Percentiles rank a stretch among this genome's conserved stretches.
These are phyloP conservation scores for Arabis hirsuta DNA, from an alignment of 345 rosid species.

Conservation along the genomic window DNA sequence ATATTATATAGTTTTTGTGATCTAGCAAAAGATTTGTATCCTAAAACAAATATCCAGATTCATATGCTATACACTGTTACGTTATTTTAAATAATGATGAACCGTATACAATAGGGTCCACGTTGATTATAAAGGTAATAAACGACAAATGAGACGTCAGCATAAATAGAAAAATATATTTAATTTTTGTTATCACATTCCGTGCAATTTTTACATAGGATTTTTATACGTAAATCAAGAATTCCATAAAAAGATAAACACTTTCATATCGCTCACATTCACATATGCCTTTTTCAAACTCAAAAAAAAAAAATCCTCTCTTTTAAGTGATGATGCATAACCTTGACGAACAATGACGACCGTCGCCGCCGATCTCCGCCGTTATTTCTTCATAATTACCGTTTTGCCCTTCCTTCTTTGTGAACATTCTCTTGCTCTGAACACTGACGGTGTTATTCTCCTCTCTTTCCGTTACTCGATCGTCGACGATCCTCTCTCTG, in stretches of 20 bases:
- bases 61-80: constrained; percentile 4
- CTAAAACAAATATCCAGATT: constrained; percentile 1
- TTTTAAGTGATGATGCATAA: constrained; percentile 43
- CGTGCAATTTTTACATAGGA: constrained; percentile 29
- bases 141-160: constrained; percentile 36
- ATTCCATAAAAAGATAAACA: constrained; percentile 33
- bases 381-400: constrained; percentile 31
- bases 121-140: constrained; percentile 29
- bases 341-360: constrained; percentile 49
- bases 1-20: constrained; percentile 24
- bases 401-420: constrained; percentile 9
- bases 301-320: background rate
- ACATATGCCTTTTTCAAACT: constrained; percentile 50
- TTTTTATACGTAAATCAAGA: constrained; percentile 9
- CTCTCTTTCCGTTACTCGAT: constrained; percentile 77
- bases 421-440: constrained; percentile 49
- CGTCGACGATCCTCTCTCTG: constrained; percentile 66
- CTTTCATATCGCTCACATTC: constrained; percentile 37
- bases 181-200: constrained; percentile 41
- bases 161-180: constrained; percentile 13
- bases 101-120: constrained; percentile 28
- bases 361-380: constrained; percentile 37
- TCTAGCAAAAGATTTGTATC: constrained; percentile 32
- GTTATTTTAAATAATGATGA: constrained; percentile 19
- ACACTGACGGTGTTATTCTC: constrained; percentile 75